These are phyloP conservation scores for Akanthomyces dipterigenus DNA, from an alignment of 2,329 filamentous ascomycete genomes.

Conservation along the genomic window DNA sequence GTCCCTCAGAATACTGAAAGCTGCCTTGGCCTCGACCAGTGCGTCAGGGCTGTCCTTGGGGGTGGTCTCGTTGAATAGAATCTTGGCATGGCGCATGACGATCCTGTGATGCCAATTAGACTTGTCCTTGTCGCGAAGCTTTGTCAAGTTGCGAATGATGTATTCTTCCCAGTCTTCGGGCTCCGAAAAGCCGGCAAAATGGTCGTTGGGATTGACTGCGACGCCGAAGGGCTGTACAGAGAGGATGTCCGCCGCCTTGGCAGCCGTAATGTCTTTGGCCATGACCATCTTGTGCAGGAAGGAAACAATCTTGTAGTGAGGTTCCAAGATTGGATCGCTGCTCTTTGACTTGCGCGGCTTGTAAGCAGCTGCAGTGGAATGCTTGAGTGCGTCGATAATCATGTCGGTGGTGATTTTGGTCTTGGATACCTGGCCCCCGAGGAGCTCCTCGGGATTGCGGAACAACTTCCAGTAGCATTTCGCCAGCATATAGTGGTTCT, in stretches of 20 bases:
- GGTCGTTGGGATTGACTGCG: constrained; percentile 25
- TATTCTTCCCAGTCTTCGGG: constrained; percentile 55
- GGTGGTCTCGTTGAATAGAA: constrained; percentile 40
- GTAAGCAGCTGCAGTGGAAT: constrained; percentile 43
- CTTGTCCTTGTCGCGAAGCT: constrained; percentile 68
- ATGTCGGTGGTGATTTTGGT: constrained; percentile 26
- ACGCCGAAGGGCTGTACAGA: constrained; percentile 49
- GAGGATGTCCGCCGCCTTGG: constrained; percentile 45
- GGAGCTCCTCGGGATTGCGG: constrained; percentile 37
- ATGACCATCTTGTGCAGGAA: constrained; percentile 74
- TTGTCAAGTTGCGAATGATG: constrained; percentile 43
- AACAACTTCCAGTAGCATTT: constrained; percentile 62
- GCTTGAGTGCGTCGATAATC: constrained; percentile 44
- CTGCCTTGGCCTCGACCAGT: constrained; percentile 64
- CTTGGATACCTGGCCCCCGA: constrained; percentile 37
- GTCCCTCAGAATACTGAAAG: constrained; percentile 68
- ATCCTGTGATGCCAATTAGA: constrained; percentile 94
- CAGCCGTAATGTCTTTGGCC: constrained; percentile 39
- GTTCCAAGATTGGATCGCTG: constrained; percentile 77
- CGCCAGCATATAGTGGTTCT: constrained; percentile 53
- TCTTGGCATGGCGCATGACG: constrained; percentile 62
- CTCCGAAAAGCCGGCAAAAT: constrained; percentile 29
- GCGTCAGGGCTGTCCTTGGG: constrained; percentile 33
- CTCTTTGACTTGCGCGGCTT: constrained; percentile 48
- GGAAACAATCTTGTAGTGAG: constrained; percentile 85